Percentiles rank a stretch among this genome's conserved stretches.
Conservation (phyloP, 768 basidiomycete genomes). For the Tylopilus rubrobrunneus region DNA sequence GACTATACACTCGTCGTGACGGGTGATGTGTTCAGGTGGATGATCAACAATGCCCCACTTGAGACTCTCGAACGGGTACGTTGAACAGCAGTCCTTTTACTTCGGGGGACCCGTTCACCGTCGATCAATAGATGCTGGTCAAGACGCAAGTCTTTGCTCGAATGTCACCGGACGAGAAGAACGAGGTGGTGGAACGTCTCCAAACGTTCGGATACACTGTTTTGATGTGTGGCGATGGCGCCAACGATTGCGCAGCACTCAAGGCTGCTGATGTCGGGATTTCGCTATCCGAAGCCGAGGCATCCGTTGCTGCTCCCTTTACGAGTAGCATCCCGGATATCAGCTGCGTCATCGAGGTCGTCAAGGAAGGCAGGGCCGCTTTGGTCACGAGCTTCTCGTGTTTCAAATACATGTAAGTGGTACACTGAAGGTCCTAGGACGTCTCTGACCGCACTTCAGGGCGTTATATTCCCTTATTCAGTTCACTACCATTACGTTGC, state of each 20-base stretch:
- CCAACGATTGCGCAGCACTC: constrained; percentile 97
- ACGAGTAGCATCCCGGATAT: constrained; percentile 93
- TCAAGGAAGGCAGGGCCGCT: constrained; percentile 94
- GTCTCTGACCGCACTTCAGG: constrained; percentile 45
- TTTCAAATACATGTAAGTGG: constrained; percentile 96
- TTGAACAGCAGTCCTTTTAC: neutral
- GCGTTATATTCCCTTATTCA: constrained; percentile 98
- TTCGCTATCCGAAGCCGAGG: constrained; percentile 95
- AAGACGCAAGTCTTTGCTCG: constrained; percentile 95
- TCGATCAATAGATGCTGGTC: constrained; percentile 85
- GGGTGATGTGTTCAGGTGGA: constrained; percentile 97
- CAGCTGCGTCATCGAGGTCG: constrained; percentile 92
- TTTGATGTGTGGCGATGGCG: constrained; percentile 97
- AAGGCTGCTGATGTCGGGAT: constrained; percentile 99
- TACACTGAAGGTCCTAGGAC: neutral
- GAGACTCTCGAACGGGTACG: constrained; percentile 89
- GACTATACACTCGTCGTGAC: constrained; percentile 92
- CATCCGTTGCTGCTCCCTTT: constrained; percentile 97
- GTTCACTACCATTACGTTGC: constrained; percentile 93
- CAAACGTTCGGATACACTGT: constrained; percentile 94
- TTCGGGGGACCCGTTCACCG: neutral
- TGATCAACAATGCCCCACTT: constrained; percentile 89
- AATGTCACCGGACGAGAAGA: constrained; percentile 99
- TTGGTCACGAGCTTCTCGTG: constrained; percentile 98
- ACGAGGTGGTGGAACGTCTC: constrained; percentile 93